Conservation (phyloP, 2,329 filamentous ascomycete species). For the Venturia nashicola region DNA sequence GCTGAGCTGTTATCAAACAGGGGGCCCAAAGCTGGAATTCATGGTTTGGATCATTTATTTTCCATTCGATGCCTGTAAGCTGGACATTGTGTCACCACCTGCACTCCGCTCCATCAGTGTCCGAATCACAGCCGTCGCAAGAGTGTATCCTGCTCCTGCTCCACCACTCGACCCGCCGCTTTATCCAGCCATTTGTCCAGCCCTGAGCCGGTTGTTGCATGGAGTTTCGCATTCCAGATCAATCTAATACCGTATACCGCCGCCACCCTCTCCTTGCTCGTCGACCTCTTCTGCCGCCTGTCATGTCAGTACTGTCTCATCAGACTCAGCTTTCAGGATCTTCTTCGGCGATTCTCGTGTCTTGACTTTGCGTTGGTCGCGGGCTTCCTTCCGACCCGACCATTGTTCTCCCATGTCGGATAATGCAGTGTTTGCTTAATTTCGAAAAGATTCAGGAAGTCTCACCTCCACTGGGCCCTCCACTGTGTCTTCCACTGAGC, state of each 20-base stretch:
- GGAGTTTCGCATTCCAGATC: background rate
- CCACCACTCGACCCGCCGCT: background rate
- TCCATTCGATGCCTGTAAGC: background rate
- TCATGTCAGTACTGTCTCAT: background rate
- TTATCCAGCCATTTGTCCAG: background rate
- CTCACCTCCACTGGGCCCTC: background rate
- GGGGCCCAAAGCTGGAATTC: no score
- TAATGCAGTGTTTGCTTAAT: background rate
- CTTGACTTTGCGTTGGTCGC: background rate
- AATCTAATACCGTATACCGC: background rate
- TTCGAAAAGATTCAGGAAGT: background rate
- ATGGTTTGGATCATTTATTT: background rate
- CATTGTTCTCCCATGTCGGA: background rate
- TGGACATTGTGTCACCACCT: background rate
- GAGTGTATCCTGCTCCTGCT: background rate
- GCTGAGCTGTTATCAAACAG: no score
- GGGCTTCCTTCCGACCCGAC: background rate
- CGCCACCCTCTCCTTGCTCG: background rate
- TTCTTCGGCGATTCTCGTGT: background rate
- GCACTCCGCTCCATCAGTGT: no score
- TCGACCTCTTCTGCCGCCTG: background rate
- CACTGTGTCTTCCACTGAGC: no score
- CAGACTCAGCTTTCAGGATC: background rate
- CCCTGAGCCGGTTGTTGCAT: background rate
- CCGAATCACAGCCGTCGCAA: no score